phyloP scores from a whole-genome alignment of 352 stramenopile species.

The Aphanomyces cochlioides region DNA sequence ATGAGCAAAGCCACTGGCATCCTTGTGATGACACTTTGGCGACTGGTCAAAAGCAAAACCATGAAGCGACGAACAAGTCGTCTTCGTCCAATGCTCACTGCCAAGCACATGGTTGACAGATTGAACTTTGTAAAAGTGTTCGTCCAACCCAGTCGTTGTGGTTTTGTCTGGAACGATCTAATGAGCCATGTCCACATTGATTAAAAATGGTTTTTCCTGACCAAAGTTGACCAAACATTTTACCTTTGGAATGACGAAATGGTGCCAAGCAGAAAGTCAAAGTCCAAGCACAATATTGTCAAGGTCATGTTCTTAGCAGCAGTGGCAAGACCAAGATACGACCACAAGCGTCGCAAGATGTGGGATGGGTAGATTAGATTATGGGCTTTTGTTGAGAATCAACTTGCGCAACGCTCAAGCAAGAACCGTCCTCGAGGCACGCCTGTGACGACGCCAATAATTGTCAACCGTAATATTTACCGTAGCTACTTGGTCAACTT shows the following conservation, averaged over 20 bases:
- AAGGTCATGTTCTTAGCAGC: slow-evolving; percentile 48
- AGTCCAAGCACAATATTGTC: slow-evolving; percentile 30
- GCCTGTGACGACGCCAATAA: background rate
- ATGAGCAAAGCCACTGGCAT: background rate
- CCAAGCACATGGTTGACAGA: background rate
- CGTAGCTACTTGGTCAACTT: background rate
- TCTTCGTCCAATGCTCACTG: background rate
- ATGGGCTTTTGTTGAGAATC: slow-evolving; percentile 4
- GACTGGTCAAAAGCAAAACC: background rate
- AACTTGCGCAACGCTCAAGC: slow-evolving; percentile 7
- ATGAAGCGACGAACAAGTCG: background rate
- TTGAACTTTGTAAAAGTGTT: background rate
- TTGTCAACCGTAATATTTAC: background rate
- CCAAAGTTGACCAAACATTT: slow-evolving; percentile 37
- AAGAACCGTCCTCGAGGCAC: slow-evolving; percentile 4
- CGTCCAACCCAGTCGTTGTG: background rate
- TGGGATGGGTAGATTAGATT: slow-evolving; percentile 9
- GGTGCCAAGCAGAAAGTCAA: slow-evolving; percentile 1
- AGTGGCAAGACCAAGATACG: slow-evolving; percentile 23
- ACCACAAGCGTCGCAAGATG: background rate
- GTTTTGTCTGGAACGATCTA: background rate
- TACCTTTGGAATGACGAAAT: slow-evolving; percentile 25
- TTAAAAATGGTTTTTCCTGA: slow-evolving; percentile 44
- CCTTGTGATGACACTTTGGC: background rate
- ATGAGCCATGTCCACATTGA: slow-evolving; percentile 1